These are phyloP conservation scores for Lignosus rhinocerotis DNA, from an alignment of 1,284 basidiomycete genomes.

Conservation along the genomic window DNA sequence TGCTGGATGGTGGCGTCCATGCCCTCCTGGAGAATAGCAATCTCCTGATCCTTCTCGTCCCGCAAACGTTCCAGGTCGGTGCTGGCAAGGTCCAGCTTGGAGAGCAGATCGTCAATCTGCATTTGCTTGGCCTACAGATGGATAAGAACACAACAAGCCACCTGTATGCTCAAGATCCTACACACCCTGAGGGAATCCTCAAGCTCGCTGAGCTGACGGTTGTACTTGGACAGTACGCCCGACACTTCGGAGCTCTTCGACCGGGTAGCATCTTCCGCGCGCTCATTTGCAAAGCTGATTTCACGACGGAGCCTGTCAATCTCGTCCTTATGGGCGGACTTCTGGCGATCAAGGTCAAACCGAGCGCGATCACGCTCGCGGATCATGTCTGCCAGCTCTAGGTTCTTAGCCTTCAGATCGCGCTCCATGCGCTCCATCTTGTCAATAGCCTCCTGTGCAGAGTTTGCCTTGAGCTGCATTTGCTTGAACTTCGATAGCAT, in stretches of 20 bases:
- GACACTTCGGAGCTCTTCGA: slow-evolving; percentile 95
- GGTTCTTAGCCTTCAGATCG: slow-evolving; percentile 96
- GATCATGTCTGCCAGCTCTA: slow-evolving; percentile 99
- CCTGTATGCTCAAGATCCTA: slow-evolving; percentile 9
- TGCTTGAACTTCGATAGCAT: slow-evolving; percentile 98
- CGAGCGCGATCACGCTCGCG: slow-evolving; percentile 95
- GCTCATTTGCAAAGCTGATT: slow-evolving; percentile 95
- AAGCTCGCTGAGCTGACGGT: slow-evolving; percentile 92
- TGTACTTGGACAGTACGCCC: slow-evolving; percentile 88
- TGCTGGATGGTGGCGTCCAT: slow-evolving; percentile 94
- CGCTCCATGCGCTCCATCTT: slow-evolving; percentile 99
- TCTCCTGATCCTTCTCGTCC: slow-evolving; percentile 97
- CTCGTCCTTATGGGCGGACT: slow-evolving; percentile 95
- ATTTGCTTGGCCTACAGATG: slow-evolving; percentile 79
- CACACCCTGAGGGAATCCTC: slow-evolving; percentile 90
- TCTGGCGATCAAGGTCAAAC: slow-evolving; percentile 96
- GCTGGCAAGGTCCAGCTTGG: slow-evolving; percentile 74
- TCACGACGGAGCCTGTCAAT: slow-evolving; percentile 92
- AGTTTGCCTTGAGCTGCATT: slow-evolving; percentile 97
- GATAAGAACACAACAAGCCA: slow-evolving; percentile 10
- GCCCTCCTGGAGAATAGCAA: slow-evolving; percentile 93
- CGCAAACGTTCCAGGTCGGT: slow-evolving; percentile 79
- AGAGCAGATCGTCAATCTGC: slow-evolving; percentile 89
- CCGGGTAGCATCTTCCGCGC: slow-evolving; percentile 91
- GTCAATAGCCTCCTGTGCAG: slow-evolving; percentile 98